These are phyloP conservation scores for Rhizopogon roseolus DNA, from an alignment of 768 basidiomycete genomes.

Conservation along the genomic window DNA sequence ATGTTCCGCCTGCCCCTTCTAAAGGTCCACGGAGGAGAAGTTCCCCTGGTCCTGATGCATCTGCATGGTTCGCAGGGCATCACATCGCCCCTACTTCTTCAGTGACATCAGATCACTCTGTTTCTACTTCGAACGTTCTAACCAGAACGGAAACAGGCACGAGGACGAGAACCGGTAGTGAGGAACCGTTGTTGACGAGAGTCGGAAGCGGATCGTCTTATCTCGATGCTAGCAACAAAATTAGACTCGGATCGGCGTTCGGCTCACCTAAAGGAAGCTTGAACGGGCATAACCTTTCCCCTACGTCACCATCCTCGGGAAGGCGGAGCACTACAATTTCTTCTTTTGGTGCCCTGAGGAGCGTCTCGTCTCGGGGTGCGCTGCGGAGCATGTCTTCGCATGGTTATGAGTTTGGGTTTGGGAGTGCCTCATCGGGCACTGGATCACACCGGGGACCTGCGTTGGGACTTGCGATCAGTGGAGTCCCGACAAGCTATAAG, in stretches of 20 bases:
- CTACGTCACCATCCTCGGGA: conserved; percentile 7
- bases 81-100: conserved; percentile 22
- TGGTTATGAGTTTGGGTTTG: conserved; percentile 15
- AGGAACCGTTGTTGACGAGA: conserved; percentile 19
- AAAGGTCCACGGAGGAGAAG: conserved; percentile 11
- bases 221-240: conserved; percentile 5
- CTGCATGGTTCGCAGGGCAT: conserved; percentile 20
- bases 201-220: conserved; percentile 1
- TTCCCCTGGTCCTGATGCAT: conserved; percentile 24
- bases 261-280: conserved; percentile 20
- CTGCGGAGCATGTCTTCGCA: conserved; percentile 17
- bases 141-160: conserved; percentile 20
- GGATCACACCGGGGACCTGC: not conserved
- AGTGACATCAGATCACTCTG: conserved; percentile 20
- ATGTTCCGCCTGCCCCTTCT: conserved; percentile 3
- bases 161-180: conserved; percentile 24
- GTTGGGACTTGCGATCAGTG: not conserved
- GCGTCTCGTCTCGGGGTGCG: conserved; percentile 27
- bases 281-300: conserved; percentile 11
- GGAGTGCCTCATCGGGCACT: conserved; percentile 16
- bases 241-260: conserved; percentile 25
- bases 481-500: not conserved
- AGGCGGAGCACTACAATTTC: conserved; percentile 20
- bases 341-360: conserved; percentile 21
- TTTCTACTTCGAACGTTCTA: conserved; percentile 12